Conservation (phyloP, 1,139 yeast species). For the Suhomyces anneliseae region DNA sequence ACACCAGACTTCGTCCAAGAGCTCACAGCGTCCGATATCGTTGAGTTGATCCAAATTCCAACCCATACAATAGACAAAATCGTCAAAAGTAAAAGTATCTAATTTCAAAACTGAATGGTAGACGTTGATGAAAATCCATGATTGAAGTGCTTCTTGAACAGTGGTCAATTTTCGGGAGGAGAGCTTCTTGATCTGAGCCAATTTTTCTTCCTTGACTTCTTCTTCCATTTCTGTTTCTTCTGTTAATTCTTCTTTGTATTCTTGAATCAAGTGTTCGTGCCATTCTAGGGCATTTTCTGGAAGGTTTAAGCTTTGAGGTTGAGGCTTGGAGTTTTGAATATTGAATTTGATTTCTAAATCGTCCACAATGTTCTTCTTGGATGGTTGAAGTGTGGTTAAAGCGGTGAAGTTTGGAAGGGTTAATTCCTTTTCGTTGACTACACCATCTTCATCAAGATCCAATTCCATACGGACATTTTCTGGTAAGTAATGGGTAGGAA, state of each 20-base stretch:
- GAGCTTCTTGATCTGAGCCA: conserved; percentile 19
- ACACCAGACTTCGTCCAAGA: conserved; percentile 74
- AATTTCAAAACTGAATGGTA: conserved; percentile 63
- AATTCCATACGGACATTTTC: conserved; percentile 25
- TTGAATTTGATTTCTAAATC: conserved; percentile 42
- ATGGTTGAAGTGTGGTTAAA: conserved; percentile 34
- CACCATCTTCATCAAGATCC: conserved; percentile 18
- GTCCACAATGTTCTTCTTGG: conserved; percentile 38
- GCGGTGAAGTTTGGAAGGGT: conserved; percentile 12
- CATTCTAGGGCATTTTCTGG: conserved; percentile 34
- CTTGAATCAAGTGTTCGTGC: conserved; percentile 22
- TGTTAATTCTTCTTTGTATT: conserved; percentile 16
- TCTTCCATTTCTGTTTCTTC: conserved; percentile 12
- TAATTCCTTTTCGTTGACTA: conserved; percentile 8
- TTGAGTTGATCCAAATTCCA: conserved; percentile 50
- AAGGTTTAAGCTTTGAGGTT: conserved; percentile 24
- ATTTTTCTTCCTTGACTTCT: conserved; percentile 4
- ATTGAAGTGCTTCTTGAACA: conserved; percentile 54
- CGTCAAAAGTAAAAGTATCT: conserved; percentile 80
- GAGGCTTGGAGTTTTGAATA: conserved; percentile 40
- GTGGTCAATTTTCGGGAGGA: conserved; percentile 17
- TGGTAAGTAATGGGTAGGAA: conserved; percentile 42
- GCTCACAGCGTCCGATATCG: conserved; percentile 49
- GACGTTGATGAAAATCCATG: conserved; percentile 75
- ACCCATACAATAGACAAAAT: conserved; percentile 63